These are phyloP conservation scores for Zygosaccharomyces pseudorouxii DNA, from an alignment of 805 yeast species.

Conservation along the genomic window DNA sequence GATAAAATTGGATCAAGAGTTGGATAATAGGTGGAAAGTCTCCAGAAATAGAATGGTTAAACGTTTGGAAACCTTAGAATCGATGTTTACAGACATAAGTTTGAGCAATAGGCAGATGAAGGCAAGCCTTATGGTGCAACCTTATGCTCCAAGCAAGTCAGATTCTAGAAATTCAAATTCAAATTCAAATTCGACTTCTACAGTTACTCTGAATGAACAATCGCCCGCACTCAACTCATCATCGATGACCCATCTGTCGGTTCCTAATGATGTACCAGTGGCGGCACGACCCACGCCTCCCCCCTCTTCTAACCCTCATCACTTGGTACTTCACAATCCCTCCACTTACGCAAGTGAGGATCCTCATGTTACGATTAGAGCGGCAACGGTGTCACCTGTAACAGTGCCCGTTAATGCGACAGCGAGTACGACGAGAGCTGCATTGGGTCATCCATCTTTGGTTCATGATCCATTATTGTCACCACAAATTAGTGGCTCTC, in stretches of 20 bases:
- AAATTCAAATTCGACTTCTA: conserved; percentile 9
- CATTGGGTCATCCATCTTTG: conserved; percentile 2
- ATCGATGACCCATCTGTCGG: background rate
- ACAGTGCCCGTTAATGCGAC: conserved; percentile 4
- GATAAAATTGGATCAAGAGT: conserved; percentile 23
- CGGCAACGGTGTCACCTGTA: conserved; percentile 5
- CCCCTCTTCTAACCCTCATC: conserved; percentile 7
- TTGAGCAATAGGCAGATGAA: conserved; percentile 24
- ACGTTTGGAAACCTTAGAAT: conserved; percentile 22
- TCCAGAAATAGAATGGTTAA: conserved; percentile 20
- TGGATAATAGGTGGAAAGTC: conserved; percentile 25
- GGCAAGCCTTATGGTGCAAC: conserved; percentile 20
- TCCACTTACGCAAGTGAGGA: conserved; percentile 14
- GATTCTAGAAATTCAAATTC: conserved; percentile 8
- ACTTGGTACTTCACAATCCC: conserved; percentile 21
- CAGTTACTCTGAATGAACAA: conserved; percentile 1
- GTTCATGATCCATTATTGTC: conserved; percentile 7
- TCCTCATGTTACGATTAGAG: conserved; percentile 3
- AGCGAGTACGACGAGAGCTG: conserved; percentile 1
- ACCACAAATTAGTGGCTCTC: conserved; percentile 5
- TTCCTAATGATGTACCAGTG: background rate
- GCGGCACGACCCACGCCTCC: background rate
- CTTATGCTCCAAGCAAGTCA: conserved; percentile 15
- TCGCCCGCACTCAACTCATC: background rate
- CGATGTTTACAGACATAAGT: conserved; percentile 24